phyloP scores from a whole-genome alignment of 768 basidiomycete genomes.

The Mycena leptocephala region DNA sequence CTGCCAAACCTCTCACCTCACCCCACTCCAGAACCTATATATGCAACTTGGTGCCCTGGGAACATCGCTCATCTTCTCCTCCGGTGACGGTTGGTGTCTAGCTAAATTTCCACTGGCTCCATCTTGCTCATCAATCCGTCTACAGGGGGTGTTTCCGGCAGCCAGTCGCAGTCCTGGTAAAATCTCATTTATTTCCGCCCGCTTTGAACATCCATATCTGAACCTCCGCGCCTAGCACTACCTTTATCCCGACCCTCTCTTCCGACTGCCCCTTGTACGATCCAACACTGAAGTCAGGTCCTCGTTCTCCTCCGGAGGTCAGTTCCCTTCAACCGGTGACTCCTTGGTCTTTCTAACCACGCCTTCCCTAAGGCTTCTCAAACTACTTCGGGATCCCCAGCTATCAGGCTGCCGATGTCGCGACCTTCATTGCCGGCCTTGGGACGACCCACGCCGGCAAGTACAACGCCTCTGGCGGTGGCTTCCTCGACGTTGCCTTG shows the following conservation, averaged over 20 bases:
- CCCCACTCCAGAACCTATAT: too few relatives aligned
- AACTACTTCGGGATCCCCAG: constrained; percentile 47
- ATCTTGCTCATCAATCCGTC: background rate
- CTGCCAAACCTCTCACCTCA: too few relatives aligned
- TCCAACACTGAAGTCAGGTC: constrained; percentile 53
- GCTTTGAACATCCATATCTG: background rate
- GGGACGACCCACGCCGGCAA: constrained; percentile 38
- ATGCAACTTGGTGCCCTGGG: too few relatives aligned
- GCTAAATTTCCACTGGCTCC: background rate
- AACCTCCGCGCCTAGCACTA: background rate
- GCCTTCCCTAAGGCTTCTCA: constrained; percentile 57
- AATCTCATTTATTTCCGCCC: background rate
- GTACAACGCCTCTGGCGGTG: constrained; percentile 38
- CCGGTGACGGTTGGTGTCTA: constrained; percentile 41
- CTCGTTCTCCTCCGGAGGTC: constrained; percentile 63
- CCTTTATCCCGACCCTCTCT: background rate
- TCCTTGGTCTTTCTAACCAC: constrained; percentile 7
- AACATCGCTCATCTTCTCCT: constrained; percentile 17
- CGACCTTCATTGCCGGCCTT: constrained; percentile 24
- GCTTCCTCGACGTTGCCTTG: constrained; percentile 61
- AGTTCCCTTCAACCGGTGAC: background rate
- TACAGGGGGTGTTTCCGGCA: constrained; percentile 15
- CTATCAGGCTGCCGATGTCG: constrained; percentile 33
- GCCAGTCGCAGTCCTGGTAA: background rate
- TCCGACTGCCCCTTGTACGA: constrained; percentile 18